phyloP scores from a whole-genome alignment of 2,329 filamentous ascomycete genomes.

The Dactylellina parvicollis region DNA sequence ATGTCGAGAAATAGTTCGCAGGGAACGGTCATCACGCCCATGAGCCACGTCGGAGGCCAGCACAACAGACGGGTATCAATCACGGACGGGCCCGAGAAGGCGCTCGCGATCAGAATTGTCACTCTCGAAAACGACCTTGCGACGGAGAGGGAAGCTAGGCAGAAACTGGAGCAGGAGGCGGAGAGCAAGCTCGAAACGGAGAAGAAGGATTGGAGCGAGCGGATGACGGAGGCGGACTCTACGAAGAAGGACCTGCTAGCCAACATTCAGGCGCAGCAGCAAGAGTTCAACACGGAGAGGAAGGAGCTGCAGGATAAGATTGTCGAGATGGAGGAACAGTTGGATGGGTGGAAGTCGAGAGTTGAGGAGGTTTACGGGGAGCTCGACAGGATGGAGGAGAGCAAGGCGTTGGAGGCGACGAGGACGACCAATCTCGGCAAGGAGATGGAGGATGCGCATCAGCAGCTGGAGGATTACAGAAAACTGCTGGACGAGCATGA shows the following conservation, averaged over 20 bases:
- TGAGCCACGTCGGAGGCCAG: constrained; percentile 53
- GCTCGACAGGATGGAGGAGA: constrained; percentile 85
- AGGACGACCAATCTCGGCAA: constrained; percentile 74
- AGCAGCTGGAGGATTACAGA: constrained; percentile 69
- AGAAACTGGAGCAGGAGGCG: constrained; percentile 76
- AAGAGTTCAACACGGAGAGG: constrained; percentile 85
- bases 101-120: constrained; percentile 70
- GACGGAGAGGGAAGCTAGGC: constrained; percentile 74
- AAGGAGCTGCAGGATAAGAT: constrained; percentile 84
- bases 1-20: constrained; percentile 65
- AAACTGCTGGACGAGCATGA: constrained; percentile 69
- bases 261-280: constrained; percentile 91
- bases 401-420: constrained; percentile 76
- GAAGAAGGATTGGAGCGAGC: constrained; percentile 72
- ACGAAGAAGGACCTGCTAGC: constrained; percentile 93
- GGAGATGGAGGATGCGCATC: constrained; percentile 73
- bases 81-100: constrained; percentile 64
- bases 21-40: constrained; percentile 63
- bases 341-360: constrained; percentile 60
- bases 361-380: constrained; percentile 89
- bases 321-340: constrained; percentile 75
- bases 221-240: constrained; percentile 84
- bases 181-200: constrained; percentile 67
- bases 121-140: constrained; percentile 81
- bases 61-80: constrained; percentile 64